These are phyloP conservation scores for Euptelea pleiosperma DNA, from an alignment of 164 flowering plant species.

Conservation along the genomic window DNA sequence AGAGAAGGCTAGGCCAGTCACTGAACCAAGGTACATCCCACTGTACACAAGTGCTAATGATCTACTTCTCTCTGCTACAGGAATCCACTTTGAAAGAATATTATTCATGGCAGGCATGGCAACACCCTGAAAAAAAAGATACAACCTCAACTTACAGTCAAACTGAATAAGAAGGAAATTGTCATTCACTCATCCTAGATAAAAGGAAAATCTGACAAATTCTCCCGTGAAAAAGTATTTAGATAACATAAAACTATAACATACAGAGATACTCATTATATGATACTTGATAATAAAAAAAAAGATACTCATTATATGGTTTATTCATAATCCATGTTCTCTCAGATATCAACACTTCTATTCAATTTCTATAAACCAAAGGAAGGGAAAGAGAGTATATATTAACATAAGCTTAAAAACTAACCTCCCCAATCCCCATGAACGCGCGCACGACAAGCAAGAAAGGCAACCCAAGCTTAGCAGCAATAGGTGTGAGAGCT, in stretches of 20 bases:
- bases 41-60: constrained; percentile 93
- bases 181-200: not conserved
- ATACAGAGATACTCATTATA: too few species aligned
- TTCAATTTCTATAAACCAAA: not conserved
- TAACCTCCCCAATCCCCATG: constrained; percentile 98
- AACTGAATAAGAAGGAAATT: not conserved
- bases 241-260: too few species aligned
- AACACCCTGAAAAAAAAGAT: constrained; percentile 74
- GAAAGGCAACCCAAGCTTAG: constrained; percentile 86
- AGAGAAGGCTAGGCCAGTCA: constrained; percentile 91
- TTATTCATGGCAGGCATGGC: constrained; percentile 99
- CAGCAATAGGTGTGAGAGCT: constrained; percentile 83
- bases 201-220: not conserved
- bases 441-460: constrained; percentile 83
- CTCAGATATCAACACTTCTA: not conserved
- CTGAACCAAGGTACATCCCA: constrained; percentile 99
- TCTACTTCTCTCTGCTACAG: constrained; percentile 93
- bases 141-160: not conserved
- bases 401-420: constrained; percentile 16
- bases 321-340: too few species aligned
- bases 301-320: too few species aligned
- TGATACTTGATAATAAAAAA: too few species aligned
- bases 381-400: not conserved
- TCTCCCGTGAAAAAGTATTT: not conserved
- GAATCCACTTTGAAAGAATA: constrained; percentile 91